Evolutionary conservation across 192 early-diverging fungal species (phyloP).

Genomic region (Glomus cerebriforme): DNA sequence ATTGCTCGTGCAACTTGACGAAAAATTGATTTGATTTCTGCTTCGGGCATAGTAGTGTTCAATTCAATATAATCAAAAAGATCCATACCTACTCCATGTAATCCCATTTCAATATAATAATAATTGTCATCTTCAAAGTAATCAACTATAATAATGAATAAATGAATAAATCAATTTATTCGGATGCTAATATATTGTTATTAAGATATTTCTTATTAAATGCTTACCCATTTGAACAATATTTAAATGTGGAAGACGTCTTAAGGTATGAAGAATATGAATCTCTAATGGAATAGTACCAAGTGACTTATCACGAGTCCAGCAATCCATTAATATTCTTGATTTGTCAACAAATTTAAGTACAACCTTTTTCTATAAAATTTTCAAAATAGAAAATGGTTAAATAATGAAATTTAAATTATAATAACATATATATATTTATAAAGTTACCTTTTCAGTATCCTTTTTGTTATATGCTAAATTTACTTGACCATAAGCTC

Average conservation of each 20-base stretch:
- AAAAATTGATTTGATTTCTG: conserved; percentile 59
- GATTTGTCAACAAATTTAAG: conserved; percentile 76
- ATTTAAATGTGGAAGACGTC: conserved; percentile 56
- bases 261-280: conserved; percentile 65
- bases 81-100: conserved; percentile 62
- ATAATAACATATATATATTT: not conserved
- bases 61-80: conserved; percentile 73
- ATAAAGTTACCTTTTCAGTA: conserved; percentile 41
- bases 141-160: conserved; percentile 47
- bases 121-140: conserved; percentile 75
- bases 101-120: conserved; percentile 68
- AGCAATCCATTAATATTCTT: conserved; percentile 63
- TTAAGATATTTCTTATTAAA: not conserved
- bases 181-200: not conserved
- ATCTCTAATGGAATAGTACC: conserved; percentile 77
- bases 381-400: not conserved
- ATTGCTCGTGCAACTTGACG: conserved; percentile 60
- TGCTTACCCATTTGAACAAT: conserved; percentile 54
- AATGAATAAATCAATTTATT: conserved; percentile 13
- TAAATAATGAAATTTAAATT: not conserved
- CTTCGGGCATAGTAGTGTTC: conserved; percentile 55
- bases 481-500: conserved; percentile 74
- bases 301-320: conserved; percentile 67
- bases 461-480: conserved; percentile 55
- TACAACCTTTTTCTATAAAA: conserved; percentile 51